Base-by-base conservation (phyloP, 2,329 filamentous ascomycete species). In the Talaromyces funiculosus region DNA sequence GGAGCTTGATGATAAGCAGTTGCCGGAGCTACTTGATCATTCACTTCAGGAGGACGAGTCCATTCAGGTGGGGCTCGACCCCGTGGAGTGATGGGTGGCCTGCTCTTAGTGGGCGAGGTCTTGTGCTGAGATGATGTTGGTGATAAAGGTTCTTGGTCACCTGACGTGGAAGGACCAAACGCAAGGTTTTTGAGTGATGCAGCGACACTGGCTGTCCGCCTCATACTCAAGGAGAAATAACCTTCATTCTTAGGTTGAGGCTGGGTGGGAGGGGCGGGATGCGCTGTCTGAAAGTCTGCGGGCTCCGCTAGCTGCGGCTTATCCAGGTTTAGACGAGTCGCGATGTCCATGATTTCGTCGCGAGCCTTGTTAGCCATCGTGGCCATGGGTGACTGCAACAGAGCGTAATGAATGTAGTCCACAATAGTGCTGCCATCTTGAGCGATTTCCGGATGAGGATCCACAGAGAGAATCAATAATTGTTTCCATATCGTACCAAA, bases 401-500 rank as follows among this genome's bases (percentile, higher is more conserved):
- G 80, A 0, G 86, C 84, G 55, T 89, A 83, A 69, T 97, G 87
- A 26, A 97, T 83, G 68, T 89, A 90, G 73, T 99, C 94, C 31
- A 96, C 85, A 47, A 97, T 86, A n/a, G 88, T 82, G 5, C 86
- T 87, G 9, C 92, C 93, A 72, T 94, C 90, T 65, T 88, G 84
- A 64, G 95, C 90, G 35, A 97, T 90, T 70, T 97, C 93, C 1
- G 93, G 92, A 70, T 97, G 92, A 42, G 94, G 93, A 71, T 99
- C 94, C 18, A 96, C 90, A 47, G 91, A 93, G 73, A 97, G 82
- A 64, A 96, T 90, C 62, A 97, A 80, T 45, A 95, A 82, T 69
- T 97, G 90, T 72, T 96, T 94, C 94, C 94, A 99, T 64, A 95
- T 89, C 0, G 92, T 90, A 31, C 92, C 89, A 72, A 95, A 97